Evolutionary conservation across 2,329 filamentous ascomycete genomes (phyloP), one percentile per base, ranked within the genome.

Genomic region (Elsinoe necatrix): DNA sequence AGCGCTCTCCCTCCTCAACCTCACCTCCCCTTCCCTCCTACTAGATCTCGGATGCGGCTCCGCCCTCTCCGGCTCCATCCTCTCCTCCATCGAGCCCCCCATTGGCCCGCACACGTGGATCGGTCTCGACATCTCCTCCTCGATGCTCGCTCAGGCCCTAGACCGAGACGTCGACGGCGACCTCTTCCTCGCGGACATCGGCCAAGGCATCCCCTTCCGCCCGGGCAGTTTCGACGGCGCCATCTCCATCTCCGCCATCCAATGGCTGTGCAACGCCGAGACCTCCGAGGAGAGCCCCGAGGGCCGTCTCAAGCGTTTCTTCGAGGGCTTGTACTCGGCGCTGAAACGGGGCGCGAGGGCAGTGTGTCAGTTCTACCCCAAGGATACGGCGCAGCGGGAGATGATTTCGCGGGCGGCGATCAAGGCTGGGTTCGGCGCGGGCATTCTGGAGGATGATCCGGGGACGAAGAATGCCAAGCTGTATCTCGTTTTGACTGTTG

Each of bases 241-340:
- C 20, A 90, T 98, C 64, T 90, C 85, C 66, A 97, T 98, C 68
- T 89, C 84, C 63, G 93, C 93, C 0, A 87, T 98, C n/a, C 93
- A 98, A 72, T 98, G 93, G 93, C 78, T 98, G 27, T 98, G 93
- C 72, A 97, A 95, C 71, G 93, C 92, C 39, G 93, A 97, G 71
- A 87, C 81, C 59, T 88, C 83, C 67, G 89, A 95, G 51, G 91
- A 93, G 0, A 87, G 81, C 0, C 87, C 90, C 0, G 81, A 86
- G 25, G 89, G 87, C 0, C 77, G 93, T 4, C 72, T 98, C 23
- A 80, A 82, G 3, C 78, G 92, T 43, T 98, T 98, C 68, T 98
- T 98, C 71, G 89, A 95, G 65, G 89, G 90, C 0, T 73, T 98
- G 1, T 98, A 97, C 72, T 87, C 89, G 0, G 84, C 84, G 59